A percentile compares a stretch with the other conserved stretches of the same genome.
These are phyloP conservation scores for Coemansia sp. DNA, from an alignment of 192 early-diverging fungal species.

Conservation along the genomic window DNA sequence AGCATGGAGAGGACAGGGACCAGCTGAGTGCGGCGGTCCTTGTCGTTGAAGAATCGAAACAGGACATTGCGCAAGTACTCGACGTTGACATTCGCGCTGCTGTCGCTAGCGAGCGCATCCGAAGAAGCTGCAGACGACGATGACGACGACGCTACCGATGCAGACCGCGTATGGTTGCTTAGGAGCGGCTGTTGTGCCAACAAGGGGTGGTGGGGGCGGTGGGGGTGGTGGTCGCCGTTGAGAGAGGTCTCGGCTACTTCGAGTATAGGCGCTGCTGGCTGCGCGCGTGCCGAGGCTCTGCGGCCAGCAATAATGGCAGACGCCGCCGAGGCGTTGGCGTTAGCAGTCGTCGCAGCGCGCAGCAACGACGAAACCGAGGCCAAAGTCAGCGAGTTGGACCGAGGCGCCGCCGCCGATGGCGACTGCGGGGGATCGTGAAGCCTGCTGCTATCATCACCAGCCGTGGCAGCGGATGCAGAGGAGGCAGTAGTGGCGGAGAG, in stretches of 20 bases:
- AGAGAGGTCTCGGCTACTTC: neutral
- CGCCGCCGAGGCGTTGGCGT: constrained; percentile 25
- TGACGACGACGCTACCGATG: constrained; percentile 16
- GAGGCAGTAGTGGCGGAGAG: too few species aligned
- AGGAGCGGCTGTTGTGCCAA: too few species aligned
- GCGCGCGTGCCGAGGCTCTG: constrained; percentile 1
- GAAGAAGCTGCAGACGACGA: constrained; percentile 18
- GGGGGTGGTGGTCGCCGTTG: neutral
- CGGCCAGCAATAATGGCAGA: constrained; percentile 5
- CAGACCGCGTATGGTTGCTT: constrained; percentile 35
- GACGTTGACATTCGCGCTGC: constrained; percentile 34
- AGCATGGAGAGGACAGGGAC: constrained; percentile 67
- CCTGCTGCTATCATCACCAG: neutral
- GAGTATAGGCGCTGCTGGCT: neutral
- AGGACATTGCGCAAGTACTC: constrained; percentile 58
- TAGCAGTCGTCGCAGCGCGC: constrained; percentile 44
- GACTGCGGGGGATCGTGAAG: constrained; percentile 7
- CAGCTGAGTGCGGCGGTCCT: constrained; percentile 61
- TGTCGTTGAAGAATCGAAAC: constrained; percentile 56
- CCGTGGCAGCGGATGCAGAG: neutral
- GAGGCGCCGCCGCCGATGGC: neutral
- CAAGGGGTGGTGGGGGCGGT: too few species aligned
- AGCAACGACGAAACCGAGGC: constrained; percentile 53
- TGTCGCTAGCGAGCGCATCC: neutral
- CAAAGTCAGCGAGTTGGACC: constrained; percentile 53